phyloP scores from a whole-genome alignment of 768 basidiomycete genomes.

The Phylloporus sp. region DNA sequence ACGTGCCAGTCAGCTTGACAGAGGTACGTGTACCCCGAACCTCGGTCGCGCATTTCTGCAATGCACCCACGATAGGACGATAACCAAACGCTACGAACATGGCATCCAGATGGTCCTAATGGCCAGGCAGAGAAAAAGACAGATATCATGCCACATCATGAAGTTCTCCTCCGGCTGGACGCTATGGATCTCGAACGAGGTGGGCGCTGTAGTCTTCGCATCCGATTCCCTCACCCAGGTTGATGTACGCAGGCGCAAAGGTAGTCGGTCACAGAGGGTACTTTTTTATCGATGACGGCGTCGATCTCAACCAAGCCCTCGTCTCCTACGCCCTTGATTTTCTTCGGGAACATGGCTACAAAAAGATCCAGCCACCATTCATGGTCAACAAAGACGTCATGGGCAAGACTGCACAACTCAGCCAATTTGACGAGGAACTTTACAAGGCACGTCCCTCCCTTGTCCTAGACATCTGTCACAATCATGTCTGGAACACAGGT shows the following conservation, averaged over 20 bases:
- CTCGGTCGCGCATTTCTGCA: neutral
- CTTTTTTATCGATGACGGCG: constrained; percentile 92
- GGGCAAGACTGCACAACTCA: constrained; percentile 96
- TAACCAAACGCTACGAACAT: constrained; percentile 75
- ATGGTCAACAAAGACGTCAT: constrained; percentile 98
- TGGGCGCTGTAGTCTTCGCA: constrained; percentile 19
- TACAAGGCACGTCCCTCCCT: constrained; percentile 68
- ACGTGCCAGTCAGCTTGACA: constrained; percentile 79
- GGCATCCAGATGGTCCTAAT: constrained; percentile 78
- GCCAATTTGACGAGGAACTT: constrained; percentile 97
- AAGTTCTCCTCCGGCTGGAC: constrained; percentile 88
- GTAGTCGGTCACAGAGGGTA: constrained; percentile 94
- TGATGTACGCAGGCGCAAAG: constrained; percentile 65
- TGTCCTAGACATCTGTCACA: neutral
- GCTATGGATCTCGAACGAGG: constrained; percentile 97
- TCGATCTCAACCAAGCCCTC: constrained; percentile 96
- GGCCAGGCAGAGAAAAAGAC: constrained; percentile 67
- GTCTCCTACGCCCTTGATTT: constrained; percentile 95
- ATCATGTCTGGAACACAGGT: constrained; percentile 43
- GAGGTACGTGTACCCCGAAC: constrained; percentile 51
- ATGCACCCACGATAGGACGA: constrained; percentile 62
- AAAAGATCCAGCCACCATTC: constrained; percentile 95
- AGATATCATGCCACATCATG: constrained; percentile 94
- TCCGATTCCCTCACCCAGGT: constrained; percentile 1
- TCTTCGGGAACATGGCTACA: constrained; percentile 76